Conservation (phyloP, 108 stramenopile genomes). For the Cyclotella choctawhatcheeana region DNA sequence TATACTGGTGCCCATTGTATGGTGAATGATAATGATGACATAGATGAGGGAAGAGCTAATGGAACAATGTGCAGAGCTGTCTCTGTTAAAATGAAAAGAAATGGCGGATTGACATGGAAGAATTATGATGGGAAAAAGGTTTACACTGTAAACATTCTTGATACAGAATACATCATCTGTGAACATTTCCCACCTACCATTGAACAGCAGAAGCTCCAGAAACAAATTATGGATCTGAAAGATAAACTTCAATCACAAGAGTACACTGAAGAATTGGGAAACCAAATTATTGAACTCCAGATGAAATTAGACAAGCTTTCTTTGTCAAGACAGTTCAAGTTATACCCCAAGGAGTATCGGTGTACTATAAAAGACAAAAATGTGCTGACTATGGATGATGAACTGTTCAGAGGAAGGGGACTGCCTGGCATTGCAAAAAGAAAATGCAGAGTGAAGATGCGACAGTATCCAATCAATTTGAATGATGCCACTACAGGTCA, state of each 20-base stretch:
- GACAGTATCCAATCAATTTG: background rate
- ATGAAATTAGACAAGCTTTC: too few species aligned
- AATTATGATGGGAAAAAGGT: background rate
- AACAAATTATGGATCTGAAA: background rate
- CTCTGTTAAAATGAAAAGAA: background rate
- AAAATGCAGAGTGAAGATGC: background rate
- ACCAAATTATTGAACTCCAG: background rate
- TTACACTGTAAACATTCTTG: background rate
- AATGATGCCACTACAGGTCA: background rate
- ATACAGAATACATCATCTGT: too few species aligned
- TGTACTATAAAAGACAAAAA: background rate
- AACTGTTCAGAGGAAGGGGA: background rate
- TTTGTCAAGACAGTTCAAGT: background rate
- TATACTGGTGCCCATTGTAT: slow-evolving; percentile 10
- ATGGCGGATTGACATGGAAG: background rate
- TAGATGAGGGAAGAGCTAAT: background rate
- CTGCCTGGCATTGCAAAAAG: too few species aligned
- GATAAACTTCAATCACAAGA: background rate
- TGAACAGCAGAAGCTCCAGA: background rate
- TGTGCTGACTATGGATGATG: background rate
- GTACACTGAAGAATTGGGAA: background rate
- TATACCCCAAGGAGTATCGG: background rate
- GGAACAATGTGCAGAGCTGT: background rate
- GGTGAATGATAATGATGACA: background rate
- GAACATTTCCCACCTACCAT: background rate